Conservation (phyloP, 352 stramenopile species). For the Globisporangium iwayamae region DNA sequence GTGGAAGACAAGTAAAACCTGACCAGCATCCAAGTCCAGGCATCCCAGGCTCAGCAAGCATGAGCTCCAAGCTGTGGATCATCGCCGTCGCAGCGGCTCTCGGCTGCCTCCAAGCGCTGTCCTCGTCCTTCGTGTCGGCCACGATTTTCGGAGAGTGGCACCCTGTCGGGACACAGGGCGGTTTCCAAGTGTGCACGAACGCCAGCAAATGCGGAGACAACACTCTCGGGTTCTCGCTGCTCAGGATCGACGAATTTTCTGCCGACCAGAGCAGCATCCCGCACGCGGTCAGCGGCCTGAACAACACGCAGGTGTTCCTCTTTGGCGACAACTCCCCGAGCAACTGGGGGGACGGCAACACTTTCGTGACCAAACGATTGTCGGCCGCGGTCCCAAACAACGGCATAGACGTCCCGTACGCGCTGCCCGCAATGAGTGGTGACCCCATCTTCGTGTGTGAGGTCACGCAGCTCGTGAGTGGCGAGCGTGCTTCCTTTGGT, state of each 20-base stretch:
- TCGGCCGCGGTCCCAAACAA: background rate
- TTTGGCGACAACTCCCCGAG: background rate
- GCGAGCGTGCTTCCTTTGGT: background rate
- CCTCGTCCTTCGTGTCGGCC: background rate
- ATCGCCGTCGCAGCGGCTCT: background rate
- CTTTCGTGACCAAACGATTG: background rate
- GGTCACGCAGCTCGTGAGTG: background rate
- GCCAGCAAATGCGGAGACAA: background rate
- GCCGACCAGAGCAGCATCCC: background rate
- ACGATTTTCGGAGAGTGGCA: background rate
- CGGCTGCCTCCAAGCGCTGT: background rate
- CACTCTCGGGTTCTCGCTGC: background rate
- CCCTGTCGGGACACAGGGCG: background rate
- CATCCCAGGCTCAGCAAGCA: background rate
- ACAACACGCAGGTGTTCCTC: background rate
- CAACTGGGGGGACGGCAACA: background rate
- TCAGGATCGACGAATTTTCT: background rate
- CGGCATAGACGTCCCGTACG: background rate
- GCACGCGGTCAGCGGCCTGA: background rate
- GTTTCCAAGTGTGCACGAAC: background rate
- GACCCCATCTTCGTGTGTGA: background rate
- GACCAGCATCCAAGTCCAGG: background rate
- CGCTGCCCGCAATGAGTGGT: background rate
- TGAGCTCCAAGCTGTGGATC: background rate
- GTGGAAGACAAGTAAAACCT: background rate